phyloP scores from a whole-genome alignment of 208 protist species.

The Trypanosoma mega region DNA sequence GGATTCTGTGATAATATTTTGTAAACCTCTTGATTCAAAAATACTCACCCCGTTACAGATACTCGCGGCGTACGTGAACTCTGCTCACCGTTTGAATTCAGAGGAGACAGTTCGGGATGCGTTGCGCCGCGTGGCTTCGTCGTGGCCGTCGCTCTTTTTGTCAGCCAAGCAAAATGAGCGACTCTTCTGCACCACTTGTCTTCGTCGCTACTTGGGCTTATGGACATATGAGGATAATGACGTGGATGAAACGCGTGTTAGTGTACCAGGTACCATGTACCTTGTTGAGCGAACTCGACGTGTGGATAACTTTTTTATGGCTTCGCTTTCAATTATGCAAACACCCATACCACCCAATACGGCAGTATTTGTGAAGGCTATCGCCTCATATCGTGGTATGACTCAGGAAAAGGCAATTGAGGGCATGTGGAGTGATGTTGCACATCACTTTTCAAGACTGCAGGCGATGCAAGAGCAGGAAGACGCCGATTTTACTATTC shows the following conservation, averaged over 20 bases:
- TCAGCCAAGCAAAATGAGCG: conserved; percentile 13
- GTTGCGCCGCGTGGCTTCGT: neutral
- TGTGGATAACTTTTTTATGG: conserved; percentile 5
- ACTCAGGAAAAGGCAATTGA: neutral
- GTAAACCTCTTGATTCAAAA: conserved; percentile 1
- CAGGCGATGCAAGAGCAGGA: neutral
- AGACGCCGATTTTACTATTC: conserved; percentile 14
- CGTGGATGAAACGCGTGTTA: conserved; percentile 4
- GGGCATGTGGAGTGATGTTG: conserved; percentile 21
- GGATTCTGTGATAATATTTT: conserved; percentile 22
- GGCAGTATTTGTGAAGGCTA: conserved; percentile 15
- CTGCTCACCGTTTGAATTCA: conserved; percentile 15
- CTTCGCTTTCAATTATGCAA: conserved; percentile 19
- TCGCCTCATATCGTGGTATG: conserved; percentile 4
- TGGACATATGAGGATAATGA: conserved; percentile 28
- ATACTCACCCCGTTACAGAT: conserved; percentile 22
- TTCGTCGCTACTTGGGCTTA: conserved; percentile 28
- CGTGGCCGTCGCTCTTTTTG: conserved; percentile 30
- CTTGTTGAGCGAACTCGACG: conserved; percentile 20
- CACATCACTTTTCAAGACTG: conserved; percentile 3
- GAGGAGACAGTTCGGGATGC: neutral
- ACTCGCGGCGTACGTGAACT: conserved; percentile 14
- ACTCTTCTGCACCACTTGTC: conserved; percentile 30
- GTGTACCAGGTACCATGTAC: conserved; percentile 22
- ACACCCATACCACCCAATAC: conserved; percentile 14